Conservation (phyloP, 2,329 filamentous ascomycete species). For the Fusarium tjaetaba region DNA sequence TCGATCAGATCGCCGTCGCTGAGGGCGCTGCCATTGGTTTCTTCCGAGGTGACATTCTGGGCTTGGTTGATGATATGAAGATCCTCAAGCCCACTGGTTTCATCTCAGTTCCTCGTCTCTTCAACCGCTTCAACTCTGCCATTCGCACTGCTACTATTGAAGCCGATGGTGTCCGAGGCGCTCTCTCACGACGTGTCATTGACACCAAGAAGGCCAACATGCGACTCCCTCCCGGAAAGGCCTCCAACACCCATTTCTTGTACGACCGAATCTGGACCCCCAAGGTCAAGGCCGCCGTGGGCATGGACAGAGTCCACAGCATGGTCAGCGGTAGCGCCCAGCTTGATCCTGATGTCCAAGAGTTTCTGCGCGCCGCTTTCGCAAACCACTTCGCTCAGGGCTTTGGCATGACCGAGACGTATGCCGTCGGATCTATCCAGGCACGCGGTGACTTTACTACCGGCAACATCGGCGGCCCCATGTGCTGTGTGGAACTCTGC, state of each 20-base stretch:
- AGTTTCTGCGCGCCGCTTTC: conserved; percentile 87
- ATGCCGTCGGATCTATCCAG: conserved; percentile 80
- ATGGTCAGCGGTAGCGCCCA: conserved; percentile 93
- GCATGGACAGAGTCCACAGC: conserved; percentile 75
- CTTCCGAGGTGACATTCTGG: conserved; percentile 90
- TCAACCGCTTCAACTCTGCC: conserved; percentile 87
- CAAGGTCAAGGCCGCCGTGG: conserved; percentile 85
- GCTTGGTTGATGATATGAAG: conserved; percentile 92
- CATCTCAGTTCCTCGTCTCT: conserved; percentile 89
- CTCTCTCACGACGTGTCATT: conserved; percentile 82
- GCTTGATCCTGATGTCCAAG: conserved; percentile 86
- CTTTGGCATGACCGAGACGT: conserved; percentile 94
- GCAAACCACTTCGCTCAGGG: conserved; percentile 84
- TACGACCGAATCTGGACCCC: conserved; percentile 91
- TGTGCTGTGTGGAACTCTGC: conserved; percentile 76
- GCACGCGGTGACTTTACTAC: conserved; percentile 73
- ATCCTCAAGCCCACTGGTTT: conserved; percentile 83
- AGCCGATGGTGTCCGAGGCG: conserved; percentile 80
- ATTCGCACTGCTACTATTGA: conserved; percentile 84
- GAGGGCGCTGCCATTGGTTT: conserved; percentile 83
- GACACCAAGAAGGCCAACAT: conserved; percentile 82
- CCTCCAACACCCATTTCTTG: conserved; percentile 80
- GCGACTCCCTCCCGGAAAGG: conserved; percentile 74
- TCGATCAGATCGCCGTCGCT: conserved; percentile 79
- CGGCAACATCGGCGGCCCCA: conserved; percentile 83